A percentile compares a stretch with the other conserved stretches of the same genome.
These are phyloP conservation scores for Colletotrichum destructivum DNA, from an alignment of 2,329 filamentous ascomycete species.

Conservation along the genomic window DNA sequence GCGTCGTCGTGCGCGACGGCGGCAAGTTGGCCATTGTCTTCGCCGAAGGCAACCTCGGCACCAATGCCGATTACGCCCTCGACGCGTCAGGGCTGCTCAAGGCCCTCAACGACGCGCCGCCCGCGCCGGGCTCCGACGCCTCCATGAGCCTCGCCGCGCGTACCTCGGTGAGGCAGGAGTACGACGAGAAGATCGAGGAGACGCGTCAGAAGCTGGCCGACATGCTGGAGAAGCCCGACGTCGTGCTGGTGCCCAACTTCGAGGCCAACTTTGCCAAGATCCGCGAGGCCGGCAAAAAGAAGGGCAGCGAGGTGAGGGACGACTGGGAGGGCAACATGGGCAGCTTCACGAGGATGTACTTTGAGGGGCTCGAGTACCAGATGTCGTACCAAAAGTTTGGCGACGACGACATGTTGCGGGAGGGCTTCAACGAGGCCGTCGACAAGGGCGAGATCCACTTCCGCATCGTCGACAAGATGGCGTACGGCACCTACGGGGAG, in stretches of 20 bases:
- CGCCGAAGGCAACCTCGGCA: conserved; percentile 57
- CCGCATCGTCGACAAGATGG: conserved; percentile 63
- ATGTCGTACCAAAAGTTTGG: conserved; percentile 62
- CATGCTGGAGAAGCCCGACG: conserved; percentile 55
- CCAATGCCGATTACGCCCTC: conserved; percentile 60
- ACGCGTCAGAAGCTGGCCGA: conserved; percentile 55
- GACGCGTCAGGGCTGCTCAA: conserved; percentile 55
- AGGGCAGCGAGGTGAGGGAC: conserved; percentile 49
- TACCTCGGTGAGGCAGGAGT: conserved; percentile 59
- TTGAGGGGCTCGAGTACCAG: conserved; percentile 58
- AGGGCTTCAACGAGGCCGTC: conserved; percentile 64
- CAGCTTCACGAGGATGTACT: conserved; percentile 58
- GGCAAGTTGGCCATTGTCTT: conserved; percentile 64
- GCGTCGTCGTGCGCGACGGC: conserved; percentile 60
- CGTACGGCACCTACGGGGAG: conserved; percentile 61
- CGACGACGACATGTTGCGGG: conserved; percentile 64
- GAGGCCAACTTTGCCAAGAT: conserved; percentile 60
- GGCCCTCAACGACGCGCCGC: conserved; percentile 63
- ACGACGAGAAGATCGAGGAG: conserved; percentile 59
- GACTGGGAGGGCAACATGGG: conserved; percentile 64
- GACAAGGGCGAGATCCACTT: conserved; percentile 60
- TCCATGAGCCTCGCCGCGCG: conserved; percentile 61
- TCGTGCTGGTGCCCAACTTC: conserved; percentile 64
- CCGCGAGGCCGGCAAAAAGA: conserved; percentile 50
- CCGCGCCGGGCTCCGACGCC: conserved; percentile 46